Evolutionary conservation across 345 rosid species (phyloP), one percentile per base, ranked within the genome.

Genomic region (Anacardium occidentale): DNA sequence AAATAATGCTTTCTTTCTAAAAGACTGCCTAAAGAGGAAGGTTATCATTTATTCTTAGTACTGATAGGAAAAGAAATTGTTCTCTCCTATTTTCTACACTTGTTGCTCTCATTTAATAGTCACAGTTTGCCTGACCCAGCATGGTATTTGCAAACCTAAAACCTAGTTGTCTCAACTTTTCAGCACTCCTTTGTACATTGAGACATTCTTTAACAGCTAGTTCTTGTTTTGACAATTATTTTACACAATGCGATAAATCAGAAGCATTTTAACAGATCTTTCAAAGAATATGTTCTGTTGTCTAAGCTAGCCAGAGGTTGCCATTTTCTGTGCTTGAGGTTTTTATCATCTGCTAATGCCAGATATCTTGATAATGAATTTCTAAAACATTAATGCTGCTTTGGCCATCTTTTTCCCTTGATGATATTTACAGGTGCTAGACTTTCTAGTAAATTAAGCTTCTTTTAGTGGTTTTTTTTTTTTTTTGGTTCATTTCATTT

Each of bases 111-210:
- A 70, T 58, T 20, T 44, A 45, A 15, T 21, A 24, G 10, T 56
- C 21, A 67, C 18, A 40, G 22, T 56, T 69, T 42, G 12, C 54
- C 15, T 69, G 54, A 69, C 3, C 53, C n/a, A 42, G 34, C 44
- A 15, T 2, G 29, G 17, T 40, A 47, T 69, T 69, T 45, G 17
- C 18, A 57, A 69, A 42, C 53, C 54, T 47, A 20, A 48, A 47
- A 47, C 37, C 12, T 29, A 44, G 20, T 37, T 69, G 45, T 70
- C 56, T 58, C 64, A 58, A 69, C 45, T 58, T 56, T 1, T 69
- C 54, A 24, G 37, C 55, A n/a, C 24, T 34, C 42, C 7, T 1
- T 55, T 57, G 7, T 14, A 14, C 51, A 24, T 57, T 53, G 14
- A 40, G 32, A 44, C 13, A 54, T n/a, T 53, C 5, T 21, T 42